A percentile compares a stretch with the other conserved stretches of the same genome.
Evolutionary conservation across 805 yeast species (phyloP).

Genomic region (Nakazawaea ishiwadae): DNA sequence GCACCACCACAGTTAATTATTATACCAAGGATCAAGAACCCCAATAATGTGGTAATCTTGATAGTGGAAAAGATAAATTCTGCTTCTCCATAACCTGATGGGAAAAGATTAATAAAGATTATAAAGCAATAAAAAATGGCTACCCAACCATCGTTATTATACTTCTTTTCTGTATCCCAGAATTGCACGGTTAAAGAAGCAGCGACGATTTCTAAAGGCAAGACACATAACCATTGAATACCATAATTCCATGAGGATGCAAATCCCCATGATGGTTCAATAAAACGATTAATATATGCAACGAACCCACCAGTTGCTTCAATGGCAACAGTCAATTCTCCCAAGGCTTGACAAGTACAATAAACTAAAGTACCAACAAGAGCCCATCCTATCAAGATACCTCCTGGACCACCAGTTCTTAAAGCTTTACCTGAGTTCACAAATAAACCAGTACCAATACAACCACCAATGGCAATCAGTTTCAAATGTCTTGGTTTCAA

Average conservation of each 20-base stretch:
- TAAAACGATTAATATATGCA: conserved; percentile 44
- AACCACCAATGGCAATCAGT: conserved; percentile 66
- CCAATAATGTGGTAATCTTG: conserved; percentile 42
- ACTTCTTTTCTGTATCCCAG: conserved; percentile 36
- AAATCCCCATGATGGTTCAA: conserved; percentile 53
- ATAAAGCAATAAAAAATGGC: conserved; percentile 47
- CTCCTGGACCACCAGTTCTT: conserved; percentile 59
- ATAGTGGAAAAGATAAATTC: conserved; percentile 45
- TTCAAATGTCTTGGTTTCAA: conserved; percentile 48
- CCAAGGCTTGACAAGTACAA: conserved; percentile 56
- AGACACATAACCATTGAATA: conserved; percentile 49
- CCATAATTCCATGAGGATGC: conserved; percentile 49
- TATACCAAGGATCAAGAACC: conserved; percentile 42
- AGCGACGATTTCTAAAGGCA: conserved; percentile 58
- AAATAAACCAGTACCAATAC: conserved; percentile 66
- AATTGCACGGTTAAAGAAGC: conserved; percentile 51
- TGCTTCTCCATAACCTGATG: conserved; percentile 53
- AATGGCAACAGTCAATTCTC: conserved; percentile 55
- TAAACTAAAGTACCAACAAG: conserved; percentile 53
- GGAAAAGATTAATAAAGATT: conserved; percentile 42
- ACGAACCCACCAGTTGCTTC: conserved; percentile 48
- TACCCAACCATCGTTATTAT: conserved; percentile 56
- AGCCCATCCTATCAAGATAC: conserved; percentile 51
- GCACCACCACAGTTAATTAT: conserved; percentile 49
- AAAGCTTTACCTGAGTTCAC: conserved; percentile 62